phyloP scores from a whole-genome alignment of 768 basidiomycete species.

The Leccinum ochraceum region DNA sequence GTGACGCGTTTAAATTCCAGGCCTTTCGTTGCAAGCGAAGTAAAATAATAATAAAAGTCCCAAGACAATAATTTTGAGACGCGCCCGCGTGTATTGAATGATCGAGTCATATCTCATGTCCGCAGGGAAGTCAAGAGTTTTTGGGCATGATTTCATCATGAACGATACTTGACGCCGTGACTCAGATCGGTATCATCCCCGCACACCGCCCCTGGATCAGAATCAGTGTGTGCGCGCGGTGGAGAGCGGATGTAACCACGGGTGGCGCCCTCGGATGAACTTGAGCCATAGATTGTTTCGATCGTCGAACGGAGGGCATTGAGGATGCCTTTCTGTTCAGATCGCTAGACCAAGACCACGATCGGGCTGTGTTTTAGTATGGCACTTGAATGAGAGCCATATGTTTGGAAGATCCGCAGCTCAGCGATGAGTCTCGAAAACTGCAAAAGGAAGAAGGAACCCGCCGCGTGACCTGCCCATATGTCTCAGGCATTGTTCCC shows the following conservation, averaged over 20 bases:
- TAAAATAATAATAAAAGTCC: conserved; percentile 4
- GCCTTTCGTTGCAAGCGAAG: conserved; percentile 27
- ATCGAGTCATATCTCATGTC: conserved; percentile 22
- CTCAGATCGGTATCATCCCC: conserved; percentile 17
- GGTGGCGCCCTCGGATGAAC: conserved; percentile 23
- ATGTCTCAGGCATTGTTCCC: conserved; percentile 33
- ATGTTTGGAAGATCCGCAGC: conserved; percentile 18
- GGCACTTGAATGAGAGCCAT: conserved; percentile 18
- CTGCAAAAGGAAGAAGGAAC: neutral
- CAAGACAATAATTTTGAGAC: conserved; percentile 22
- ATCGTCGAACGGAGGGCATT: conserved; percentile 12
- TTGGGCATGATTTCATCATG: conserved; percentile 6
- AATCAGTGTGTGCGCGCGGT: conserved; percentile 3
- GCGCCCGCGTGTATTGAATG: conserved; percentile 3
- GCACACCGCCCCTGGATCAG: conserved; percentile 16
- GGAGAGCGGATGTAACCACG: conserved; percentile 21
- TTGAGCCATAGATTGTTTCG: conserved; percentile 6
- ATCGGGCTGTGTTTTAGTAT: conserved; percentile 9
- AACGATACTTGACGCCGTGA: conserved; percentile 7
- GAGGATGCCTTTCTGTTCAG: conserved; percentile 6
- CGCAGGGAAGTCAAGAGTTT: conserved; percentile 17
- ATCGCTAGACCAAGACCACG: conserved; percentile 17
- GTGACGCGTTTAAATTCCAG: conserved; percentile 34
- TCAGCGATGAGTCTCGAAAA: conserved; percentile 5
- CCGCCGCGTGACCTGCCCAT: neutral